These are phyloP conservation scores for Ilex asprella DNA, from an alignment of 257 asterid genomes.

Conservation along the genomic window DNA sequence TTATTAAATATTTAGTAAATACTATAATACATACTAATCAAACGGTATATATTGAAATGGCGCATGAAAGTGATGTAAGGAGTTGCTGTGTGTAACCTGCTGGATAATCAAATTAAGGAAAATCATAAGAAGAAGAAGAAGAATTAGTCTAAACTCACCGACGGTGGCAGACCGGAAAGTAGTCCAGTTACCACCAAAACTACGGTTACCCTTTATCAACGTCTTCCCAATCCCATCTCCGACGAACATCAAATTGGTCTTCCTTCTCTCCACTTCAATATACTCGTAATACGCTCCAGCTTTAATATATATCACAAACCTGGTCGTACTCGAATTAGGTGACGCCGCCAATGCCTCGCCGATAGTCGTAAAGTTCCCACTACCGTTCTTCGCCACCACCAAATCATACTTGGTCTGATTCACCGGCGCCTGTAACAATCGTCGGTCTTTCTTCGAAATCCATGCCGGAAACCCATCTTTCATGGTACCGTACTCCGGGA, in stretches of 20 bases:
- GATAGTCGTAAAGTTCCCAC: slow-evolving; percentile 71
- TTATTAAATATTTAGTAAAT: too few relatives aligned
- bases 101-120: too few relatives aligned
- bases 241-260: slow-evolving; percentile 53
- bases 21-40: too few relatives aligned
- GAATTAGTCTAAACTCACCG: slow-evolving; percentile 35
- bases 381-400: slow-evolving; percentile 75
- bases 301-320: slow-evolving; percentile 81
- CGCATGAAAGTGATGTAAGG: too few relatives aligned
- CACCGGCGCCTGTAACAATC: slow-evolving; percentile 46
- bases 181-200: slow-evolving; percentile 91
- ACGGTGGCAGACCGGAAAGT: slow-evolving; percentile 89
- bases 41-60: too few relatives aligned
- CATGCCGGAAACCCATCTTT: slow-evolving; percentile 57
- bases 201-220: slow-evolving; percentile 74
- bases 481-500: slow-evolving; percentile 35
- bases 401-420: slow-evolving; percentile 34
- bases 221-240: slow-evolving; percentile 97
- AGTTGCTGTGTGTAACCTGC: too few relatives aligned
- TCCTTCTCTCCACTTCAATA: slow-evolving; percentile 45
- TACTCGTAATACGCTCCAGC: slow-evolving; percentile 88
- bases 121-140: too few relatives aligned
- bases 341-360: slow-evolving; percentile 55
- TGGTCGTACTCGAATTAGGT: slow-evolving; percentile 62
- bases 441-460: slow-evolving; percentile 53